phyloP scores from a whole-genome alignment of 306 rosid species.

The Astragalus membranaceus region DNA sequence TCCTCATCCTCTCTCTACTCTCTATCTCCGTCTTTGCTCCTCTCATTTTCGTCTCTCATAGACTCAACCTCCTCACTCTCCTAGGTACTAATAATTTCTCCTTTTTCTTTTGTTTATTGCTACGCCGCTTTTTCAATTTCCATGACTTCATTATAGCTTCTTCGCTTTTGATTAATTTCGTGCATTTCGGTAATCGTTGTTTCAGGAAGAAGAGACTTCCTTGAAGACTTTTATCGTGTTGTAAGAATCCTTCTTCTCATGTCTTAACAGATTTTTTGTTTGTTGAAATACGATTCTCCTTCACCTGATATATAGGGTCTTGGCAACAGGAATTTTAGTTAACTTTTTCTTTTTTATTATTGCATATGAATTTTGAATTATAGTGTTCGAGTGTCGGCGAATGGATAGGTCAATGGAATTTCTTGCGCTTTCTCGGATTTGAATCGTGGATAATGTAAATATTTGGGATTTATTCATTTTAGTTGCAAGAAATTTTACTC shows the following conservation, averaged over 20 bases:
- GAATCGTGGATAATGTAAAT: neutral
- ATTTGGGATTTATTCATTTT: neutral
- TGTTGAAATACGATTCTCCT: neutral
- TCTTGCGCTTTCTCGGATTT: neutral
- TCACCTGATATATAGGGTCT: neutral
- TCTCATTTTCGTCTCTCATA: slow-evolving; percentile 52
- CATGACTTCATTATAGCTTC: neutral
- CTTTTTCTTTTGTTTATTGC: neutral
- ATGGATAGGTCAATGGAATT: neutral
- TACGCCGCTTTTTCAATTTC: neutral
- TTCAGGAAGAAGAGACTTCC: slow-evolving; percentile 69
- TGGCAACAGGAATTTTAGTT: too few species aligned
- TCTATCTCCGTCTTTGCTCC: slow-evolving; percentile 76
- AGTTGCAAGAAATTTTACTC: neutral
- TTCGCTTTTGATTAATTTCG: slow-evolving; percentile 1
- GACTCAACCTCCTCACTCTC: slow-evolving; percentile 38
- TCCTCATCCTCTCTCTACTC: slow-evolving; percentile 68
- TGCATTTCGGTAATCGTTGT: slow-evolving; percentile 15
- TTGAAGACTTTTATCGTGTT: slow-evolving; percentile 61
- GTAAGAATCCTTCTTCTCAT: slow-evolving; percentile 51
- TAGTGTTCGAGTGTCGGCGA: neutral
- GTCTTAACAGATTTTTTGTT: neutral
- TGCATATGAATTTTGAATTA: neutral
- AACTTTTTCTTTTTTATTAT: too few species aligned
- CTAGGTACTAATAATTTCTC: slow-evolving; percentile 31